These are phyloP conservation scores for Aspergillus incahuasiensis DNA, from an alignment of 495 filamentous ascomycete genomes.

Conservation along the genomic window DNA sequence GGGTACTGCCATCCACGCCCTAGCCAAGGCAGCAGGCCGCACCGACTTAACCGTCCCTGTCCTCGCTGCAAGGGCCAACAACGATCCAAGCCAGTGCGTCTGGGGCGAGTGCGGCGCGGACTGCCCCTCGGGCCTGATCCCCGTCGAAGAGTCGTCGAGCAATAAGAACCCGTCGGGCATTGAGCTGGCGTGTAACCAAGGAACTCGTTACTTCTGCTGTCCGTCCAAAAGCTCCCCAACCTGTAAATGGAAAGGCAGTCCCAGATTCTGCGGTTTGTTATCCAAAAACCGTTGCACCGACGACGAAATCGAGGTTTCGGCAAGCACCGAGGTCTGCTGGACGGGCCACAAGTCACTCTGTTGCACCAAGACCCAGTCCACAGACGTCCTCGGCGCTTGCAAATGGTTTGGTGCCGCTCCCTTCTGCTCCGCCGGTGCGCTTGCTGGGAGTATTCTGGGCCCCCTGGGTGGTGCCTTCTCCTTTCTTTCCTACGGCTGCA, in stretches of 20 bases:
- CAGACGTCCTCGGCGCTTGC: not conserved
- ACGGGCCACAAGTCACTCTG: conserved; percentile 1
- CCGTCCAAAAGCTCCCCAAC: not conserved
- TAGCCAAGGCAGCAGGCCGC: not conserved
- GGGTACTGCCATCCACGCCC: not conserved
- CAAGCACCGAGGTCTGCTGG: not conserved
- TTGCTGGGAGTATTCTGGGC: not conserved
- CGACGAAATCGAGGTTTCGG: not conserved
- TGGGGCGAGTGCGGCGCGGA: not conserved
- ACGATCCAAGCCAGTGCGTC: not conserved
- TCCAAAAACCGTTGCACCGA: not conserved
- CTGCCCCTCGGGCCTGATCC: not conserved
- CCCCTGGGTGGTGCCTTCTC: not conserved
- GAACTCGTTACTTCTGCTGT: conserved; percentile 1
- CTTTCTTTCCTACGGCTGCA: not conserved
- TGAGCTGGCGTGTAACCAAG: not conserved
- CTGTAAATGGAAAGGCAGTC: not conserved
- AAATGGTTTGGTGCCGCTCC: not conserved
- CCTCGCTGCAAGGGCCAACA: not conserved
- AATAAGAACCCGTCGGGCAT: not conserved
- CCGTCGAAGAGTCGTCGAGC: not conserved
- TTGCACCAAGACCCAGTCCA: not conserved
- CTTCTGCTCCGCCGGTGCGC: not conserved
- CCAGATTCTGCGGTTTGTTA: not conserved
- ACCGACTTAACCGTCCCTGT: not conserved